Evolutionary conservation across 352 stramenopile species (phyloP), one percentile per base, ranked within the genome.

Genomic region (Vaucheria bursata): DNA sequence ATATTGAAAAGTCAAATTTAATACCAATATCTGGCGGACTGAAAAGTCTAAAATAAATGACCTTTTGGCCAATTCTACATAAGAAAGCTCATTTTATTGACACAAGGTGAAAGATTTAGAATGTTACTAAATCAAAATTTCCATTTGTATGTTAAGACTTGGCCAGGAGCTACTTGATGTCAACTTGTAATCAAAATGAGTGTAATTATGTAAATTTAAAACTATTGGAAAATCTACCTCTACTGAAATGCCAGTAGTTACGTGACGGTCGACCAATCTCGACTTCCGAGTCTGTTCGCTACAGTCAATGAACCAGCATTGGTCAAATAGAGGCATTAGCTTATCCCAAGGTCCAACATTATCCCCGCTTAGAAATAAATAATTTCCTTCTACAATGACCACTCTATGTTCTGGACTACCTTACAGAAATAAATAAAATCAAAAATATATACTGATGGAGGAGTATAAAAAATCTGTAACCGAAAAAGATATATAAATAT

Each of bases 301-400:
- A 39, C 77, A 82, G n/a, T 77, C 25, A 59, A 85, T 64, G 52
- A 83, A 82, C 75, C 73, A 81, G 1, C 37, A 36, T 35, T 75
- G 40, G 52, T 85, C 80, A 18, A 85, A 81, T 0, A 85, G 72
- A 29, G 5, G 25, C 25, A 76, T 53, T 25, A 79, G 35, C 4
- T 53, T 18, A 70, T 81, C 73, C 80, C 80, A 85, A 1, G 75
- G 74, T 32, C 0, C 0, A 18, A 52, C 25, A 18, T 74, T 35
- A 7, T 77, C 75, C 6, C 77, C 77, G 35, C 45, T 75, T 6
- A 85, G 71, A 12, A 85, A 35, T 52, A 85, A 73, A 65, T 85
- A 85, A 68, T 85, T 84, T 25, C 80, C 80, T 69, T 85, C 80
- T 8, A 85, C 78, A 4, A 85, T 49, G 3, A 85, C 65, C 34